Conservation (phyloP, 495 filamentous ascomycete genomes). For the Penicillium flavigenum region DNA sequence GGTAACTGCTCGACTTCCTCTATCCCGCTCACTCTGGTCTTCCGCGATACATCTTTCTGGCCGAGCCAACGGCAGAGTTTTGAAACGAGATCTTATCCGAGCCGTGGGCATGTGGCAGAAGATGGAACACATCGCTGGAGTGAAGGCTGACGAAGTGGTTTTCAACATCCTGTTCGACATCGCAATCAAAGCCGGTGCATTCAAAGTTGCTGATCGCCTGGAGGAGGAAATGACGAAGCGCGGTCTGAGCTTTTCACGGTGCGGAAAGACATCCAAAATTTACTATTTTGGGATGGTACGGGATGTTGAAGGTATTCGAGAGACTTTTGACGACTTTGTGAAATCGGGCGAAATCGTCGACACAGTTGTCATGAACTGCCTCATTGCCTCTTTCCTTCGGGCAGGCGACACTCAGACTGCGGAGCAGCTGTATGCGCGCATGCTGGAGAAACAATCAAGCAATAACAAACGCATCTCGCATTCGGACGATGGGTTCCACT, state of each 20-base stretch:
- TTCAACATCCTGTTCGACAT: conserved; percentile 92
- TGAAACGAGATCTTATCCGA: conserved; percentile 62
- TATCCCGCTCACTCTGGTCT: conserved; percentile 73
- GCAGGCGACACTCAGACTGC: conserved; percentile 70
- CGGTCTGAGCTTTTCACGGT: conserved; percentile 63
- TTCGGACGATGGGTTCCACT: background rate
- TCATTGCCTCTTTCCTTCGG: conserved; percentile 74
- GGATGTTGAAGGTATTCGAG: conserved; percentile 66
- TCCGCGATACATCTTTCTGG: conserved; percentile 76
- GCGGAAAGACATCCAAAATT: conserved; percentile 76
- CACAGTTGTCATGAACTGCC: conserved; percentile 78
- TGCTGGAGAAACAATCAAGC: conserved; percentile 55
- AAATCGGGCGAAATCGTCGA: conserved; percentile 82
- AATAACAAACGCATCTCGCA: conserved; percentile 3
- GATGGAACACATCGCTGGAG: conserved; percentile 73
- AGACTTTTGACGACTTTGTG: conserved; percentile 73
- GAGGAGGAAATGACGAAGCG: conserved; percentile 75
- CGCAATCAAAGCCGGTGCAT: conserved; percentile 81
- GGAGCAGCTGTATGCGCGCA: conserved; percentile 74
- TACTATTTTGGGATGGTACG: conserved; percentile 71
- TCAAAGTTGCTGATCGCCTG: conserved; percentile 76
- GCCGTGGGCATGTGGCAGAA: conserved; percentile 82
- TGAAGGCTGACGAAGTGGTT: conserved; percentile 66
- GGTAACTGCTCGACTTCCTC: conserved; percentile 60
- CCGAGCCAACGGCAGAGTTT: conserved; percentile 62